Evolutionary conservation across 257 asterid species (phyloP).

Genomic region (Capsicum baccatum): DNA sequence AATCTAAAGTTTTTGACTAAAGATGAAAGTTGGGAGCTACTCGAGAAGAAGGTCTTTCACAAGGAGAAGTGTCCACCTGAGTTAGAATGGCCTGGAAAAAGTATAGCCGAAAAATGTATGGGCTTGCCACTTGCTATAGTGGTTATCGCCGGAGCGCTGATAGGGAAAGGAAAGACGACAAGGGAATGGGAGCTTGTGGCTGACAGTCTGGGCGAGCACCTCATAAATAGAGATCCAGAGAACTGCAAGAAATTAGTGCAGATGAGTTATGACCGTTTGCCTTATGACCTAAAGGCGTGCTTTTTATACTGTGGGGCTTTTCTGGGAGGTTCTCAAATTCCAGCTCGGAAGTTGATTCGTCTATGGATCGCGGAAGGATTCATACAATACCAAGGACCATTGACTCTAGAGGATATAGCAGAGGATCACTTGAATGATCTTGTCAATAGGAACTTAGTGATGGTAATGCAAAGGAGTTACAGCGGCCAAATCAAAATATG

Average conservation of each 20-base stretch:
- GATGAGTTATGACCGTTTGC: conserved; percentile 55
- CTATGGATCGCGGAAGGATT: conserved; percentile 73
- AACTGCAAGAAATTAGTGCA: conserved; percentile 50
- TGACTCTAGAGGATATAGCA: conserved; percentile 55
- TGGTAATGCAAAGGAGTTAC: conserved; percentile 44
- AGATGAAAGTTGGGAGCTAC: conserved; percentile 56
- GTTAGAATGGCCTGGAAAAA: conserved; percentile 40
- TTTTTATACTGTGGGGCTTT: conserved; percentile 64
- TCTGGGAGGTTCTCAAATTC: conserved; percentile 55
- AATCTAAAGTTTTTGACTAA: conserved; percentile 40
- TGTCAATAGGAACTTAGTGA: conserved; percentile 52
- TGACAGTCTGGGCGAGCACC: conserved; percentile 44
- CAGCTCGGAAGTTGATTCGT: conserved; percentile 45
- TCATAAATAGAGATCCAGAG: conserved; percentile 43
- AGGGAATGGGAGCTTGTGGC: conserved; percentile 55
- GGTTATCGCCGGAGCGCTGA: conserved; percentile 59
- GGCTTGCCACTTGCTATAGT: conserved; percentile 65
- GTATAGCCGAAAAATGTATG: conserved; percentile 48
- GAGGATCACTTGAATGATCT: conserved; percentile 58
- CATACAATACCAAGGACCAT: conserved; percentile 40
- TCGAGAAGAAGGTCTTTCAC: conserved; percentile 50
- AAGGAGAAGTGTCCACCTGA: conserved; percentile 51
- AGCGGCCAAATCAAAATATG: conserved; percentile 54
- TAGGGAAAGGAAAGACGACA: conserved; percentile 42
- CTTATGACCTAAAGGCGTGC: conserved; percentile 58